Conservation (phyloP, 1,284 basidiomycete species). For the Trichosporon coremiiforme region DNA sequence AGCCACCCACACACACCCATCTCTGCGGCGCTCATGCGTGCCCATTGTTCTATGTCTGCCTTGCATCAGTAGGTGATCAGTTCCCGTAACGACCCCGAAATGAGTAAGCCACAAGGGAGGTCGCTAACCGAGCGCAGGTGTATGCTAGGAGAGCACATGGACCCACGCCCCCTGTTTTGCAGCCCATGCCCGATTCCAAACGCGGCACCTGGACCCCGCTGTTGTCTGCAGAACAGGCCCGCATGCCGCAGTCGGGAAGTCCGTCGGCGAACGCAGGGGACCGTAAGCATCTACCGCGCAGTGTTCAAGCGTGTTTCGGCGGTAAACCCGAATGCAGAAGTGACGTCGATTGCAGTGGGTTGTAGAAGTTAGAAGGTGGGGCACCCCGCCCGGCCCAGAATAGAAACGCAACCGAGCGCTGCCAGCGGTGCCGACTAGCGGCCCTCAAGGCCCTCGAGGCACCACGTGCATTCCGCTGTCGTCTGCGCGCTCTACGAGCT, state of each 20-base stretch:
- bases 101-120: neutral
- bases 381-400: neutral
- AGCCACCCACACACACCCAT: no score
- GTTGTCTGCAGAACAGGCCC: no score
- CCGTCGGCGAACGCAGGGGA: no score
- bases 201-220: no score
- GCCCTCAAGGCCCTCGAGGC: neutral
- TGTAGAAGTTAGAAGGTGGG: neutral
- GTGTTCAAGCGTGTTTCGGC: neutral
- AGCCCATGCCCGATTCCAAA: neutral
- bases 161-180: neutral
- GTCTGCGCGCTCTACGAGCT: neutral
- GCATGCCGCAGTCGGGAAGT: neutral
- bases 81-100: neutral
- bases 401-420: neutral
- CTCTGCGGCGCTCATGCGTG: no score
- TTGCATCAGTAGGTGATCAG: neutral
- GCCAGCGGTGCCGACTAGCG: no score
- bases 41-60: neutral
- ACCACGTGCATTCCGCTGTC: neutral
- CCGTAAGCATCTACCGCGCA: no score
- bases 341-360: neutral
- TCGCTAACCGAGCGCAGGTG: neutral
- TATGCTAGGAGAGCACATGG: neutral
- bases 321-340: neutral